Base-by-base conservation (phyloP, 2,329 filamentous ascomycete species). In the Colletotrichum sp. region DNA sequence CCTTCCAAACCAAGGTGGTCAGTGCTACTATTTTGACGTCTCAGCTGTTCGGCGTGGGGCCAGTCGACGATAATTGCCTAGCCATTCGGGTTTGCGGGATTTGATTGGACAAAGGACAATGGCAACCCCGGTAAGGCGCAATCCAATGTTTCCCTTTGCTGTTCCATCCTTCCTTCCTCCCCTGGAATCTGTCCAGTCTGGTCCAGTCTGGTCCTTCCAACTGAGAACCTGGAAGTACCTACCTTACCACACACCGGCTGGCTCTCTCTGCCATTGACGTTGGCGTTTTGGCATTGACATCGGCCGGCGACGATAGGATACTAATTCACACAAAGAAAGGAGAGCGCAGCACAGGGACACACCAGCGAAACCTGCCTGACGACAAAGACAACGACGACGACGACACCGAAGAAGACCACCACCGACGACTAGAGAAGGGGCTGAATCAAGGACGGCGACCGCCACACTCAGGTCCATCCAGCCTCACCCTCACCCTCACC, bases 241-340 rank as follows among this genome's bases (percentile, higher is more conserved):
- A 0, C 36, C 36, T 18, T 5, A 48, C 39, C 6, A 8, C 34
- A 36, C 43, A n/a, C 30, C 30, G 58, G 2, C 30, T 62, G 12
- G 28, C 28, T 62, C 27, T 43, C 64, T 81, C 80, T 80, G 80
- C 80, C 80, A 80, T 82, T 52, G 43, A 52, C 43, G n/a, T 22
- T 22, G 43, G 43, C 43, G 43, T 52, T 52, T 80, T 80, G 43
- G 77, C 76, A 76, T 78, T 80, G 79, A 78, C 78, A 78, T 34
- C 71, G 28, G 8, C 39, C 5, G 39, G 18, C 39, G 39, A 43
- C 39, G 9, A 43, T 43, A 43, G 18, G 39, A 48, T 48, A 48
- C 39, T 48, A n/a, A 48, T 48, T 48, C 39, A n/a, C 39, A n/a
- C 39, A 48, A 48, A 48, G 39, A 52, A 52, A 52, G n/a, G n/a